Evolutionary conservation across 1,284 basidiomycete species (phyloP).

Genomic region (Boletus smithii): DNA sequence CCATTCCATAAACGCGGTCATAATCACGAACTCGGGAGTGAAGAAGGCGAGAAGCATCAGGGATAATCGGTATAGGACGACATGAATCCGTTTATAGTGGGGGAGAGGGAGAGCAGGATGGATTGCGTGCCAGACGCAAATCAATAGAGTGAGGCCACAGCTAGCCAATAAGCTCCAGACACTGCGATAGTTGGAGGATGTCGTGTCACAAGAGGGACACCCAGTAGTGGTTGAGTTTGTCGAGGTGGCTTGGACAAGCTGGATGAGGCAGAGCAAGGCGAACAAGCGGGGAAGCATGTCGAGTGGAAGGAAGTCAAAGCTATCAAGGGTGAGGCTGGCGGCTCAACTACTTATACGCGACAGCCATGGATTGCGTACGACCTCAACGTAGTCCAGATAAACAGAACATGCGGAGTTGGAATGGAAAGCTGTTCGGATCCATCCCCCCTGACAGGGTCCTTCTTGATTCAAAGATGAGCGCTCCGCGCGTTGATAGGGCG

Average conservation of each 20-base stretch:
- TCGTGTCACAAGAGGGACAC: neutral
- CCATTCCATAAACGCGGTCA: conserved; percentile 28
- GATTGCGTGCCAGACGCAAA: conserved; percentile 35
- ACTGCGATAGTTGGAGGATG: neutral
- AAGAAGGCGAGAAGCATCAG: conserved; percentile 26
- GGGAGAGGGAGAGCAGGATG: conserved; percentile 35
- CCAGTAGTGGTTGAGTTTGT: neutral
- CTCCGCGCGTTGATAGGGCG: too few species aligned
- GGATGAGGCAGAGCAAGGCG: neutral
- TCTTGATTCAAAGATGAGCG: too few species aligned
- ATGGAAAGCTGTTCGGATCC: too few species aligned
- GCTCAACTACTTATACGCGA: neutral
- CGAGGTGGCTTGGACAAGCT: neutral
- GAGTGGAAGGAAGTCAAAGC: neutral
- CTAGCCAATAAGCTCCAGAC: neutral
- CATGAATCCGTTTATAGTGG: neutral
- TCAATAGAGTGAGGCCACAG: conserved; percentile 20
- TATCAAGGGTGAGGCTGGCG: too few species aligned
- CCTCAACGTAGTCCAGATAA: neutral
- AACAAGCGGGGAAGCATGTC: neutral
- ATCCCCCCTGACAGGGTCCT: too few species aligned
- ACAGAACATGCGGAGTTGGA: neutral
- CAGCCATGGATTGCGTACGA: neutral
- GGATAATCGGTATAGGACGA: conserved; percentile 5
- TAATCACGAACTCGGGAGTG: conserved; percentile 19